These are phyloP conservation scores for Scheffersomyces stambukii DNA, from an alignment of 1,139 yeast genomes.

Conservation along the genomic window DNA sequence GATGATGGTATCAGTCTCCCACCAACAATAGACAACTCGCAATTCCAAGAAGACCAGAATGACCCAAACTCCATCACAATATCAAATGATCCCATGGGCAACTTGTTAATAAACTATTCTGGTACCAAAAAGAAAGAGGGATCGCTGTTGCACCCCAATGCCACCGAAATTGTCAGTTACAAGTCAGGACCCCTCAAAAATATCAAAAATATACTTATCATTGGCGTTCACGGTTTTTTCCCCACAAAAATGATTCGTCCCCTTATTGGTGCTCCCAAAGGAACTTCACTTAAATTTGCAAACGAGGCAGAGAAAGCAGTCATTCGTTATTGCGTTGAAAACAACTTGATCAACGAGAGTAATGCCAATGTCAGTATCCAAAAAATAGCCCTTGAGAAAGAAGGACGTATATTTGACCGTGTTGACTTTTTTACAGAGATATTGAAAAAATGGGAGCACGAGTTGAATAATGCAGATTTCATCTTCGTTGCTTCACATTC, in stretches of 20 bases:
- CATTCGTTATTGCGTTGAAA: slow-evolving; percentile 64
- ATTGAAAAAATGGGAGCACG: slow-evolving; percentile 65
- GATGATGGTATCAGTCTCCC: slow-evolving; percentile 1
- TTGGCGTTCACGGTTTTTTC: slow-evolving; percentile 95
- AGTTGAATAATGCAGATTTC: slow-evolving; percentile 73
- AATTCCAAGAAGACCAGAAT: slow-evolving; percentile 23
- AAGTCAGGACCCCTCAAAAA: slow-evolving; percentile 30
- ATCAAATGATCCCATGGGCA: slow-evolving; percentile 44
- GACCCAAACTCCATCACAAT: slow-evolving; percentile 36
- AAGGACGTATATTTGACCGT: slow-evolving; percentile 83
- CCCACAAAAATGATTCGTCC: slow-evolving; percentile 85
- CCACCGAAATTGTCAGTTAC: slow-evolving; percentile 26
- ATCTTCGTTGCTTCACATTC: slow-evolving; percentile 90
- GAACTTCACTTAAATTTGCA: slow-evolving; percentile 83
- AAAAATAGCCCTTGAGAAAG: slow-evolving; percentile 89
- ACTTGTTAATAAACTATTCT: slow-evolving; percentile 34
- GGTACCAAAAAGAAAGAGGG: slow-evolving; percentile 5
- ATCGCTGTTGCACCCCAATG: slow-evolving; percentile 8
- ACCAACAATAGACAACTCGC: slow-evolving; percentile 23
- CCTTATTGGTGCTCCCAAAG: slow-evolving; percentile 87
- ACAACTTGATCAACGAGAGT: slow-evolving; percentile 37
- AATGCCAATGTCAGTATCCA: slow-evolving; percentile 60
- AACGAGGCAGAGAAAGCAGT: slow-evolving; percentile 81
- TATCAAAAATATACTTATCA: slow-evolving; percentile 59
- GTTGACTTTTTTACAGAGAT: slow-evolving; percentile 77